Percentiles rank a stretch among this genome's conserved stretches.
Evolutionary conservation across 1,284 basidiomycete genomes (phyloP).

Genomic region (Apiotrichum sp.): DNA sequence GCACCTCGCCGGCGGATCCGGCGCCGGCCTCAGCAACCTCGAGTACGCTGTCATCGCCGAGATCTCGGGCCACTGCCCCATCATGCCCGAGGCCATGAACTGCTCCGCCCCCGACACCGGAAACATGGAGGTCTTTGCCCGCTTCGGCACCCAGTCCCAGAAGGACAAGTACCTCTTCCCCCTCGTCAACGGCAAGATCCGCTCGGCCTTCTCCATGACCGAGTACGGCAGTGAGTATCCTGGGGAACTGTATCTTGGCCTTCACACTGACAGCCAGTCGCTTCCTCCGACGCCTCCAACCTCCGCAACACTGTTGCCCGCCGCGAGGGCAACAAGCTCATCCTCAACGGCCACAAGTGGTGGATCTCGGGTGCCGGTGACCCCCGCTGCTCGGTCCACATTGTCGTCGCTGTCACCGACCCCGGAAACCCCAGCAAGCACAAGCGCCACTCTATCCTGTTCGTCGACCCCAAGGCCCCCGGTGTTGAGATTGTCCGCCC

Average conservation of each 20-base stretch:
- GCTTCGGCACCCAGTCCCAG: slow-evolving; percentile 82
- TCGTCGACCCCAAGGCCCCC: slow-evolving; percentile 78
- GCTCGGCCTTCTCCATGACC: slow-evolving; percentile 92
- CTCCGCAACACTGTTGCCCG: slow-evolving; percentile 80
- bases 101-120: slow-evolving; percentile 94
- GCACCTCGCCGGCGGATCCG: slow-evolving; percentile 54
- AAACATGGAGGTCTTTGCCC: slow-evolving; percentile 96
- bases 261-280: slow-evolving; percentile 53
- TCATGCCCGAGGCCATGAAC: slow-evolving; percentile 81
- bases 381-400: slow-evolving; percentile 78
- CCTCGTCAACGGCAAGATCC: slow-evolving; percentile 83
- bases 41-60: slow-evolving; percentile 97
- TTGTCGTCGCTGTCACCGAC: slow-evolving; percentile 66
- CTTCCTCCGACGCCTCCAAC: slow-evolving; percentile 94
- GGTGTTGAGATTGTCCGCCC: slow-evolving; percentile 86
- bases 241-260: no score
- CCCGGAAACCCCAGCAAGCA: slow-evolving; percentile 51
- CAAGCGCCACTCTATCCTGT: slow-evolving; percentile 84
- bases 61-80: slow-evolving; percentile 75
- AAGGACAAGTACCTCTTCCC: slow-evolving; percentile 86
- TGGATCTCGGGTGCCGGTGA: slow-evolving; percentile 98
- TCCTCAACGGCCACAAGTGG: slow-evolving; percentile 98
- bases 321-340: slow-evolving; percentile 74
- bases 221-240: slow-evolving; percentile 67
- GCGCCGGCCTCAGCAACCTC: slow-evolving; percentile 84